phyloP scores from a whole-genome alignment of 148 eudicot species.

The Spergularia marina region DNA sequence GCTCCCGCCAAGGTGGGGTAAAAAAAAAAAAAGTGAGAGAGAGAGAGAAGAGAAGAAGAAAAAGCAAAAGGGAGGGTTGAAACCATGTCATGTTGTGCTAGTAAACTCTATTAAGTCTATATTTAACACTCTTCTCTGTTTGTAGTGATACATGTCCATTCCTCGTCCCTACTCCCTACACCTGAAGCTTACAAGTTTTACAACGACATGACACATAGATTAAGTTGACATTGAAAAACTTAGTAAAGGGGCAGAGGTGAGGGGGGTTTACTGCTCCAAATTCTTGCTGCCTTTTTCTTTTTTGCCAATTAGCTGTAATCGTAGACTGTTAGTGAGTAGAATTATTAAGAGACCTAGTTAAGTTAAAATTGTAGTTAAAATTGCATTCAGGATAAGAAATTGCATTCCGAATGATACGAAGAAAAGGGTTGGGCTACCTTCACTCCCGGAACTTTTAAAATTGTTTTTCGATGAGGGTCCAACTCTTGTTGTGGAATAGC shows the following conservation, averaged over 20 bases:
- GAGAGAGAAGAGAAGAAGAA: too few relatives aligned
- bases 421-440: conserved; percentile 42
- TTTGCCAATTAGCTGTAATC: background rate
- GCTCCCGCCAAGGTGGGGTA: too few relatives aligned
- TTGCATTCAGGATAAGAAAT: background rate
- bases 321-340: background rate
- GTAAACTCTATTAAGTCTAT: background rate
- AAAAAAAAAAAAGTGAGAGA: too few relatives aligned
- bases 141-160: background rate
- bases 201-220: background rate
- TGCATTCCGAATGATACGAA: background rate
- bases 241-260: background rate
- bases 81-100: too few relatives aligned
- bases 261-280: background rate
- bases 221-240: background rate
- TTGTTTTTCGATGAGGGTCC: conserved; percentile 65
- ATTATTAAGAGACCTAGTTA: background rate
- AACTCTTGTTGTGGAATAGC: conserved; percentile 70
- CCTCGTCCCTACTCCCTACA: background rate
- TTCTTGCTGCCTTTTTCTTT: background rate
- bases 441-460: conserved; percentile 78
- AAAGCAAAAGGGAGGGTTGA: too few relatives aligned
- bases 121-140: background rate
- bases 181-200: background rate
- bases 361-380: background rate